Percentiles rank a stretch among this genome's conserved stretches.
Evolutionary conservation across 345 rosid genomes (phyloP).

Genomic region (Camelina sativa): DNA sequence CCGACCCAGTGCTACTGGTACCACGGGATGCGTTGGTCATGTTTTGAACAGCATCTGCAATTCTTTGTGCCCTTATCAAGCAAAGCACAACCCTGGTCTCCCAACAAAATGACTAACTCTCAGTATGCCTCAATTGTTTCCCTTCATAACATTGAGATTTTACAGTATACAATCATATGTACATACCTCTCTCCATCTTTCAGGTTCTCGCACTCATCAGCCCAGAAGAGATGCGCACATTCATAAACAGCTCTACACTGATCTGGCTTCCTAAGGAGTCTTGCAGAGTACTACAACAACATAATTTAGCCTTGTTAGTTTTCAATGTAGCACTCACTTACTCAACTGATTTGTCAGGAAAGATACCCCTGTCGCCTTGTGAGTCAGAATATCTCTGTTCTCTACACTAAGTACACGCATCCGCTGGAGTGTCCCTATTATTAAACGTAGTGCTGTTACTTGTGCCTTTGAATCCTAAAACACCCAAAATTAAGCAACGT

Average conservation of each 20-base stretch:
- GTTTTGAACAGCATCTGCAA: constrained; percentile 90
- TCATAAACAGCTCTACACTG: constrained; percentile 97
- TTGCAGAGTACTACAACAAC: constrained; percentile 86
- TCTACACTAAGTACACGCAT: constrained; percentile 92
- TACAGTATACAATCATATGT: constrained; percentile 16
- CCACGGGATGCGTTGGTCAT: constrained; percentile 86
- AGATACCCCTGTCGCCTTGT: constrained; percentile 96
- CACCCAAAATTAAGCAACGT: constrained; percentile 29
- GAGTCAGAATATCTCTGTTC: constrained; percentile 90
- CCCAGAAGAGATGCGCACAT: constrained; percentile 96
- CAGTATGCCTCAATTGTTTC: not conserved
- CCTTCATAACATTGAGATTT: constrained; percentile 2
- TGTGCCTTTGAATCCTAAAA: constrained; percentile 93
- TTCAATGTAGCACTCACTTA: constrained; percentile 14
- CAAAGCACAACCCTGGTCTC: constrained; percentile 75
- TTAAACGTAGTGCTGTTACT: constrained; percentile 84
- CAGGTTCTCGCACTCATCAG: constrained; percentile 74
- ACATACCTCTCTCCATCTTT: constrained; percentile 96
- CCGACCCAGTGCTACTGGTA: constrained; percentile 62
- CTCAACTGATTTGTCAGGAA: constrained; percentile 22
- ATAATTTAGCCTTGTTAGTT: constrained; percentile 18
- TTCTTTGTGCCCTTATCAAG: constrained; percentile 82
- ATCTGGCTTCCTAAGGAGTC: constrained; percentile 96
- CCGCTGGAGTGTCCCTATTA: constrained; percentile 96
- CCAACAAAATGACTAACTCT: constrained; percentile 6